A percentile compares a stretch with the other conserved stretches of the same genome.
These are phyloP conservation scores for Rhizopus microsporus DNA, from an alignment of 371 early-diverging fungal genomes.

Conservation along the genomic window DNA sequence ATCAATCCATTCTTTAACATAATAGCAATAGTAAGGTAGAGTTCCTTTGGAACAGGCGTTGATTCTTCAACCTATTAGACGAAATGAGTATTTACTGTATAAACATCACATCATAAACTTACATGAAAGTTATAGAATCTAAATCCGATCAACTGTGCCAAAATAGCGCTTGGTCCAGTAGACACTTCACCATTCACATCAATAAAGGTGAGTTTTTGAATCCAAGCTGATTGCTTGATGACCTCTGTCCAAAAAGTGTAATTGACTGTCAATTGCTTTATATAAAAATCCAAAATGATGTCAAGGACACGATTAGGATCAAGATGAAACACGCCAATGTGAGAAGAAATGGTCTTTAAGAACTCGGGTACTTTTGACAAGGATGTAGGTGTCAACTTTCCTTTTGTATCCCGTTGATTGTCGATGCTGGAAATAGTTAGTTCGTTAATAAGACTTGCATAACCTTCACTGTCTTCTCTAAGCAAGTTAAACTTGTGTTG, in stretches of 20 bases:
- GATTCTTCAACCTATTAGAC: constrained; percentile 18
- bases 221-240: constrained; percentile 75
- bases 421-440: constrained; percentile 49
- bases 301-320: constrained; percentile 91
- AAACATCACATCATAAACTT: constrained; percentile 4
- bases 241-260: constrained; percentile 80
- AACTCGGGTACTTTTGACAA: constrained; percentile 39
- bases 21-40: constrained; percentile 43
- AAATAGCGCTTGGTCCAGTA: constrained; percentile 33
- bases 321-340: constrained; percentile 79
- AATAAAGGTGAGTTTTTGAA: constrained; percentile 12
- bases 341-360: constrained; percentile 48
- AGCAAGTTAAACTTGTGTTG: constrained; percentile 91
- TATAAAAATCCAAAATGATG: constrained; percentile 80
- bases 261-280: constrained; percentile 68
- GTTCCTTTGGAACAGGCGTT: constrained; percentile 30
- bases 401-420: constrained; percentile 29
- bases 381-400: constrained; percentile 30
- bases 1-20: constrained; percentile 73
- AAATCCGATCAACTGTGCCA: constrained; percentile 88
- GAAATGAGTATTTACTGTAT: no score
- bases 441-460: constrained; percentile 76
- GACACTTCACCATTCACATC: constrained; percentile 16
- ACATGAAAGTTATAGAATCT: constrained; percentile 72
- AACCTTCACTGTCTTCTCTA: constrained; percentile 89